Base-by-base conservation (phyloP, 2,329 filamentous ascomycete genomes). In the Cercospora berteroae region DNA sequence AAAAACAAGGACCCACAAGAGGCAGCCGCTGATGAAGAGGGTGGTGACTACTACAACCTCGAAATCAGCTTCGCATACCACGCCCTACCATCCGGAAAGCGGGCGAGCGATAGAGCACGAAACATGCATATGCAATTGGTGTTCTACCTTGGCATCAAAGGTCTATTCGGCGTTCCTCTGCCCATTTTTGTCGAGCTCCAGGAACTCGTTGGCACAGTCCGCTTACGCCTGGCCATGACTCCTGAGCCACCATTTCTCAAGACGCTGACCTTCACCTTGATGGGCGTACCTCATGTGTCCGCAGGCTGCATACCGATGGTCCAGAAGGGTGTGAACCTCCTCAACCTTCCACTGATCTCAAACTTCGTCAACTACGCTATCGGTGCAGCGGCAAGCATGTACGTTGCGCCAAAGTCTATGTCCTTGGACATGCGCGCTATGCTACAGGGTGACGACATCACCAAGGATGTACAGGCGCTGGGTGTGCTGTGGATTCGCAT, bases 361-460 rank as follows among this genome's bases (percentile, higher is more conserved):
- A 96, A 96, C 74, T 98, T 99, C 76, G 94, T 97, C 79, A 97
- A 97, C 80, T 97, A 94, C 81, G 93, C 94, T 5, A 96, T 98
- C 73, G 89, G 89, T 42, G 89, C 95, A 0, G 93, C 94, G 0
- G 90, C 95, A 90, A 10, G 89, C 76, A 90, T 97, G 86, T 97
- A 97, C 70, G 93, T 97, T 27, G 94, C 94, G 2, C 94, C 94
- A 8, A 97, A 97, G 80, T 77, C 75, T 18, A 90, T 98, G 90
- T 93, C 92, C 0, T 85, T 98, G 57, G 94, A 99, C 74, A 86
- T 98, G 77, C 88, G 91, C 74, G 94, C 94, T 77, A 91, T 98
- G 83, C 86, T 98, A 3, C 90, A 93, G 76, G 95, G 94, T 18
- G 94, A 98, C 74, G 90, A 93, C 75, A 91, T 98, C 74, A 89